These are phyloP conservation scores for Acanthamoeba culbertsoni DNA, from an alignment of 208 protist species.

Conservation along the genomic window DNA sequence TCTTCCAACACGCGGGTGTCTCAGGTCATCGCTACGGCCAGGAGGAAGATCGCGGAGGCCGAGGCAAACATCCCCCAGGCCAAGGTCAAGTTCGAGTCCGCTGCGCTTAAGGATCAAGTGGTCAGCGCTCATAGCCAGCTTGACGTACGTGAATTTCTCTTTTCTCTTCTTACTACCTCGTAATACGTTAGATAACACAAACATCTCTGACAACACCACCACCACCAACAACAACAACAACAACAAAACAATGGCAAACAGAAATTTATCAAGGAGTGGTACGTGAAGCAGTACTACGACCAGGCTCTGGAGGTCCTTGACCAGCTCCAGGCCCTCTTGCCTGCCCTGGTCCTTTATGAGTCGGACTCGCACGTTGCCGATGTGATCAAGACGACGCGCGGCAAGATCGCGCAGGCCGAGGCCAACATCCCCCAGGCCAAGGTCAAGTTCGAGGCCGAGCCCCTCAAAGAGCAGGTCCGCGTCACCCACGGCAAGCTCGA, in stretches of 20 bases:
- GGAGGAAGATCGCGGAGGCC: background rate
- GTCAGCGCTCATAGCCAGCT: background rate
- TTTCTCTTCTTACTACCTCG: background rate
- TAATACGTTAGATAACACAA: background rate
- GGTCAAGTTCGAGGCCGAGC: constrained; percentile 29
- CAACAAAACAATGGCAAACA: background rate
- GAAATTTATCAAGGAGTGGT: constrained; percentile 29
- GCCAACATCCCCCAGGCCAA: constrained; percentile 57
- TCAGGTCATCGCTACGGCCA: background rate
- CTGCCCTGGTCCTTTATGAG: background rate
- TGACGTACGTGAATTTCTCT: background rate
- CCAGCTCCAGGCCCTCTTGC: background rate
- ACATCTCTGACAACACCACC: background rate
- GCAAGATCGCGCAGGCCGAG: constrained; percentile 41
- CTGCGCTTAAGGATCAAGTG: constrained; percentile 1
- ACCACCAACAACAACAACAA: background rate
- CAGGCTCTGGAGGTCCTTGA: background rate
- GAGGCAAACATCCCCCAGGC: constrained; percentile 56
- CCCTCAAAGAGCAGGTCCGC: background rate
- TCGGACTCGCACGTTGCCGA: background rate
- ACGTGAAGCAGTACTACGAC: constrained; percentile 36
- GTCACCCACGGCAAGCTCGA: background rate
- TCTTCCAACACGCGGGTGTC: background rate
- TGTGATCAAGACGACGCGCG: background rate
- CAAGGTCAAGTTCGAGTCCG: constrained; percentile 50